phyloP scores from a whole-genome alignment of 257 asterid genomes.

The Przewalskia tangutica region DNA sequence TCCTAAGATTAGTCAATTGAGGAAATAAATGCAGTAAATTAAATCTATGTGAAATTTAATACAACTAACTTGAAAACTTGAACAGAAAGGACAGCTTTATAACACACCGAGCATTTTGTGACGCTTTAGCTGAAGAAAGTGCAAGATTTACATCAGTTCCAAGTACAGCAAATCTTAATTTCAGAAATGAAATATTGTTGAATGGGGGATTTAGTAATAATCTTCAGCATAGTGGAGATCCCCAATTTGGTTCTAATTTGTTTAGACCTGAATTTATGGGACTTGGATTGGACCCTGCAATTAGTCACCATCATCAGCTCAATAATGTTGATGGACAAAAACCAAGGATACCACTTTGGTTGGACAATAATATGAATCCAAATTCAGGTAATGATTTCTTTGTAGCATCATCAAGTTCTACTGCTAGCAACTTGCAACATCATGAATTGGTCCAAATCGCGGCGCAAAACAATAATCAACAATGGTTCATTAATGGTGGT shows the following conservation, averaged over 20 bases:
- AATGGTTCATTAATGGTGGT: not conserved
- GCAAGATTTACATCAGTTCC: slow-evolving; percentile 5
- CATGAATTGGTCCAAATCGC: not conserved
- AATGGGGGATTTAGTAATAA: not conserved
- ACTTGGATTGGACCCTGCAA: slow-evolving; percentile 5
- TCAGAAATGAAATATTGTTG: not conserved
- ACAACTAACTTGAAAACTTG: not conserved
- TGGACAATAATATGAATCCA: not conserved
- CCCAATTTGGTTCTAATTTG: slow-evolving; percentile 1
- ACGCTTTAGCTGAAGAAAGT: slow-evolving; percentile 18
- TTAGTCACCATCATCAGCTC: slow-evolving; percentile 2
- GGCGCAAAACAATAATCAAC: not conserved
- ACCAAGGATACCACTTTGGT: slow-evolving; percentile 6
- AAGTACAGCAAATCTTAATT: not conserved
- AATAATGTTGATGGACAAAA: slow-evolving; percentile 6
- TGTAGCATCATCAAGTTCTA: not conserved
- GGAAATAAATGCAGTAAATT: not conserved
- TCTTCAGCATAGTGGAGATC: not conserved
- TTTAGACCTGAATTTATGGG: slow-evolving; percentile 12
- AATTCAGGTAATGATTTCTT: slow-evolving; percentile 2
- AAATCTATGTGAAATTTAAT: not conserved
- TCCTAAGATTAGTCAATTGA: not conserved
- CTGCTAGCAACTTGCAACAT: not conserved
- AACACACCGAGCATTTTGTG: slow-evolving; percentile 20
- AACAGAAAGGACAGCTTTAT: slow-evolving; percentile 19